Percentiles rank a stretch among this genome's conserved stretches.
These are phyloP conservation scores for Diplogelasinospora grovesii DNA, from an alignment of 495 filamentous ascomycete genomes.

Conservation along the genomic window DNA sequence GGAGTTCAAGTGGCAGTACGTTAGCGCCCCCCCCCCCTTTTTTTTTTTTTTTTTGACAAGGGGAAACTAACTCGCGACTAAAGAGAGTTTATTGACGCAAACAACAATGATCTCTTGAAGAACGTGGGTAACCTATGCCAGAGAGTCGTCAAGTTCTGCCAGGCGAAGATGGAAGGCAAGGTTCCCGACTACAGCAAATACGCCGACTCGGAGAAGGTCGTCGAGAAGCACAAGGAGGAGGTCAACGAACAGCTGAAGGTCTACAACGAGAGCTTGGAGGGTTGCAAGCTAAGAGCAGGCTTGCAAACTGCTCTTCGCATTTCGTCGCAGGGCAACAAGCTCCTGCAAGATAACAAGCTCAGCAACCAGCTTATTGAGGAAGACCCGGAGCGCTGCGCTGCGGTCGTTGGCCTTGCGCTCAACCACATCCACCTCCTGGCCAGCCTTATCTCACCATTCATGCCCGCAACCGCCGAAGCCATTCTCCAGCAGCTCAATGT, in stretches of 20 bases:
- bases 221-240: slow-evolving; percentile 34
- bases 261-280: slow-evolving; percentile 64
- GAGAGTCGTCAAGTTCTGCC: slow-evolving; percentile 82
- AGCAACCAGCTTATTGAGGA: slow-evolving; percentile 63
- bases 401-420: slow-evolving; percentile 69
- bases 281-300: slow-evolving; percentile 65
- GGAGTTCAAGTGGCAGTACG: slow-evolving; percentile 74
- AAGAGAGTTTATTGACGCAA: slow-evolving; percentile 71
- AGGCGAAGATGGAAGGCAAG: no score
- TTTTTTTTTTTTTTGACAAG: no score
- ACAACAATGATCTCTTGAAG: slow-evolving; percentile 79
- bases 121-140: slow-evolving; percentile 90
- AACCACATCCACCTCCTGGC: slow-evolving; percentile 74
- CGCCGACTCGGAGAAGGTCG: no score
- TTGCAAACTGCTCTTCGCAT: slow-evolving; percentile 63
- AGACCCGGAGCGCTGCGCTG: slow-evolving; percentile 54
- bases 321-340: slow-evolving; percentile 63
- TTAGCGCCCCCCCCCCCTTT: no score
- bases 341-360: slow-evolving; percentile 67
- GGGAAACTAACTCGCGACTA: no score
- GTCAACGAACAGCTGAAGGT: slow-evolving; percentile 53
- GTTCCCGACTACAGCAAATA: slow-evolving; percentile 55
- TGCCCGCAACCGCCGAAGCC: slow-evolving; percentile 63
- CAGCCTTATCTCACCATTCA: slow-evolving; percentile 66
- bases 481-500: slow-evolving; percentile 66